These are phyloP conservation scores for Paracamarosporium sp. DNA, from an alignment of 2,329 filamentous ascomycete species.

Conservation along the genomic window DNA sequence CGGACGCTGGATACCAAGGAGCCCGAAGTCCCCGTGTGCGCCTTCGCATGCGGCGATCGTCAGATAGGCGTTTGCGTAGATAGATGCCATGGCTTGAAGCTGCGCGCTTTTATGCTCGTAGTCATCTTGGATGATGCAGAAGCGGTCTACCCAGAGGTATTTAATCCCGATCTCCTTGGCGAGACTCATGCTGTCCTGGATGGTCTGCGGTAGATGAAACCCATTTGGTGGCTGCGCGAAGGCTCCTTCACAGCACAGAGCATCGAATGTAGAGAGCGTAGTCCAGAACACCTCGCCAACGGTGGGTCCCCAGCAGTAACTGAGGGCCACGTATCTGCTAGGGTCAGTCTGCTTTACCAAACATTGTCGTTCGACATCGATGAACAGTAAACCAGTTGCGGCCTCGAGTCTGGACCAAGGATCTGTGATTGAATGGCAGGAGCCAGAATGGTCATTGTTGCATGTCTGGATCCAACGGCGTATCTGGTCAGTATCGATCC, in stretches of 20 bases:
- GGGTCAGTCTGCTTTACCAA: not conserved
- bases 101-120: not conserved
- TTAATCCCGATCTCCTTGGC: not conserved
- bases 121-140: constrained; percentile 16
- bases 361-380: not conserved
- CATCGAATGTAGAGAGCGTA: not conserved
- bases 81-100: constrained; percentile 10
- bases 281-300: not conserved
- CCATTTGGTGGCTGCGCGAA: not conserved
- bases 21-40: constrained; percentile 3
- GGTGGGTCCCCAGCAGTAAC: constrained; percentile 1
- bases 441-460: constrained; percentile 3
- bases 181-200: constrained; percentile 6
- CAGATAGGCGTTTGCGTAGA: constrained; percentile 14
- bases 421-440: constrained; percentile 3
- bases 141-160: constrained; percentile 15
- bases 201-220: constrained; percentile 4
- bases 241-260: not conserved
- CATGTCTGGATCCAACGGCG: not conserved
- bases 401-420: not conserved
- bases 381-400: not conserved
- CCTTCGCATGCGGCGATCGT: constrained; percentile 13
- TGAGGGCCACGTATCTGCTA: constrained; percentile 1
- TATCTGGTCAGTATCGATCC: not conserved
- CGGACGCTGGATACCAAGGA: constrained; percentile 2